A percentile compares a stretch with the other conserved stretches of the same genome.
These are phyloP conservation scores for Hanseniaspora lindneri DNA, from an alignment of 805 yeast species.

Conservation along the genomic window DNA sequence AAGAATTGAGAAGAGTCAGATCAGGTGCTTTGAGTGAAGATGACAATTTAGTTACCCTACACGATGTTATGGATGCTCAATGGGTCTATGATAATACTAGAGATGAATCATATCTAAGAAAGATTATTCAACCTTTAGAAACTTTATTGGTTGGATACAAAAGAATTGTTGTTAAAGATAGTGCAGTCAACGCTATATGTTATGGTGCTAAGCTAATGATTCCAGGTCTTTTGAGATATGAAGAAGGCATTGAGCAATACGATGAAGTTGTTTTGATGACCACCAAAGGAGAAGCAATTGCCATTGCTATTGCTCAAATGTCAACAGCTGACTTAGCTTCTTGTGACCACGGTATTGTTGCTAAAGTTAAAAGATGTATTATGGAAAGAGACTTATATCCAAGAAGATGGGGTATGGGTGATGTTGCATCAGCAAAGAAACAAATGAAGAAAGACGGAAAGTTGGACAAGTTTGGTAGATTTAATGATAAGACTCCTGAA, in stretches of 20 bases:
- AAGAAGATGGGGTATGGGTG: conserved; percentile 99
- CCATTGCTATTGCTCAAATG: conserved; percentile 97
- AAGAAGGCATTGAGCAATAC: conserved; percentile 91
- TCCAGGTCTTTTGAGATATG: conserved; percentile 95
- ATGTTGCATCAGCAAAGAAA: conserved; percentile 96
- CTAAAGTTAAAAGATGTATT: conserved; percentile 96
- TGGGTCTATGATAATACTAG: conserved; percentile 94
- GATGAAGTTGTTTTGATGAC: conserved; percentile 97
- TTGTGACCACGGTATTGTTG: conserved; percentile 97
- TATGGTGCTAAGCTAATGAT: conserved; percentile 98
- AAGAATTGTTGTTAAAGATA: conserved; percentile 87
- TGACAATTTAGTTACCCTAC: conserved; percentile 87
- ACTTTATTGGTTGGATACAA: conserved; percentile 87
- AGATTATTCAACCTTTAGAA: conserved; percentile 89
- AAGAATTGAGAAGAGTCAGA: conserved; percentile 97
- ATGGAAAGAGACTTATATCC: conserved; percentile 99
- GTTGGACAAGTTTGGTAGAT: conserved; percentile 89
- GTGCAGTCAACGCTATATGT: conserved; percentile 96
- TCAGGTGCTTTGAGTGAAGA: conserved; percentile 88
- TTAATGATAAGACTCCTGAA: conserved; percentile 85
- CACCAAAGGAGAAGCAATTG: conserved; percentile 98
- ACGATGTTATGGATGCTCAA: conserved; percentile 96
- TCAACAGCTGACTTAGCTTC: conserved; percentile 91
- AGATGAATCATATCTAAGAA: conserved; percentile 90
- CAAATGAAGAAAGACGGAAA: conserved; percentile 95